These are phyloP conservation scores for Thermothielavioides terrestris DNA, from an alignment of 495 filamentous ascomycete genomes.

Conservation along the genomic window DNA sequence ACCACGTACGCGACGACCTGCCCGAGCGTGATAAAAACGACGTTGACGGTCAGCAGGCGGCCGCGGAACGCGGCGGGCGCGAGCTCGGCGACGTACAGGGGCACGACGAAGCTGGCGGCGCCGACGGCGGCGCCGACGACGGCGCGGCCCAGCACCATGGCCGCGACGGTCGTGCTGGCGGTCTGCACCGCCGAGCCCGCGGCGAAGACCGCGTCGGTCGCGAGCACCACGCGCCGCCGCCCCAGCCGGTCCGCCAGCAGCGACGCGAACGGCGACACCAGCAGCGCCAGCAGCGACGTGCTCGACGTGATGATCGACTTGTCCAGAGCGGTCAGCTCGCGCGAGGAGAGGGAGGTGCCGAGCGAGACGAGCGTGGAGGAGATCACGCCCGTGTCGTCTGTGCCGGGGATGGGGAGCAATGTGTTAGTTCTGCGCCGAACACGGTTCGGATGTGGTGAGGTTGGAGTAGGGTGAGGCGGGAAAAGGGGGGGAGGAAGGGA, in stretches of 20 bases:
- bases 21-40: constrained; percentile 74
- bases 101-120: constrained; percentile 71
- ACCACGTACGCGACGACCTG: constrained; percentile 80
- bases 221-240: constrained; percentile 65
- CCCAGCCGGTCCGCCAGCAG: constrained; percentile 66
- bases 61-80: constrained; percentile 68
- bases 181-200: constrained; percentile 68
- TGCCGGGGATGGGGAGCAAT: constrained; percentile 5
- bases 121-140: constrained; percentile 79
- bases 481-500: not conserved
- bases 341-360: constrained; percentile 59
- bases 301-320: constrained; percentile 78
- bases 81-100: constrained; percentile 80
- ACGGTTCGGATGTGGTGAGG: no score
- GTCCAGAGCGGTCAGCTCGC: constrained; percentile 60
- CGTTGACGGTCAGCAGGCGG: constrained; percentile 64
- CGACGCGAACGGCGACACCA: constrained; percentile 69
- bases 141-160: constrained; percentile 71
- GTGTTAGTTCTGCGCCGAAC: no score
- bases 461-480: not conserved
- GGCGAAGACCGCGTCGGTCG: constrained; percentile 71
- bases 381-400: constrained; percentile 83
- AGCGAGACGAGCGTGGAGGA: constrained; percentile 80
- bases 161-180: constrained; percentile 47
- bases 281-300: constrained; percentile 70